These are phyloP conservation scores for Blastobotrys ciferrii DNA, from an alignment of 1,139 yeast species.

Conservation along the genomic window DNA sequence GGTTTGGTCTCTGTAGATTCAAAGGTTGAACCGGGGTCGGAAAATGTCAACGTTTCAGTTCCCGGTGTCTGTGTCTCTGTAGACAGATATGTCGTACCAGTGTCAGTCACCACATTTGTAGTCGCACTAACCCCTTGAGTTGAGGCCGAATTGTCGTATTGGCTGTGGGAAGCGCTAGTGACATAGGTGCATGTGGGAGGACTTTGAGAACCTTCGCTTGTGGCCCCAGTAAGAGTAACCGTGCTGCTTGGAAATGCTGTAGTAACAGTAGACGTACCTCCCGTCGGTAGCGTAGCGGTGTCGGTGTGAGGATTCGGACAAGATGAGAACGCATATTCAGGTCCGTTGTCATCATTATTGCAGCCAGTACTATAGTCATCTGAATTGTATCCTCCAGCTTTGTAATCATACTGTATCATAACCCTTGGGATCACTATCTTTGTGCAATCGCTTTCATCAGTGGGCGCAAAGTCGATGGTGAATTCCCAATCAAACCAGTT, in stretches of 20 bases:
- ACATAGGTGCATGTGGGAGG: no score
- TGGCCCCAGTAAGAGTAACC: background rate
- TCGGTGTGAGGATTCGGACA: background rate
- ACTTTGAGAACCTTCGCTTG: no score
- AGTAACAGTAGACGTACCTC: background rate
- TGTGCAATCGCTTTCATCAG: background rate
- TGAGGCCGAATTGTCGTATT: background rate
- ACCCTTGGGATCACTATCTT: background rate
- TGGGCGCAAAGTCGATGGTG: background rate
- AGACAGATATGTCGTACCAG: background rate
- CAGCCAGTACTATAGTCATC: conserved; percentile 11
- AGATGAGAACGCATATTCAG: conserved; percentile 1
- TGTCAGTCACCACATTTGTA: background rate
- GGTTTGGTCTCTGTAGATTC: background rate
- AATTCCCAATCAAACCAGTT: conserved; percentile 9
- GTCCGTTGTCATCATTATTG: conserved; percentile 8
- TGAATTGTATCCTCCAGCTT: conserved; percentile 3
- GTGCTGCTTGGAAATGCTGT: background rate
- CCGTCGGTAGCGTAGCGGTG: background rate
- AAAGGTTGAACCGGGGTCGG: background rate
- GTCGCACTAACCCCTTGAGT: background rate
- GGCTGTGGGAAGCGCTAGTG: no score
- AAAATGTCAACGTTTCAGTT: background rate
- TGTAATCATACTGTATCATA: conserved; percentile 8
- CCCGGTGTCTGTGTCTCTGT: background rate